Base-by-base conservation (phyloP, 2,329 filamentous ascomycete genomes). In the Exophiala lecanii-corni region DNA sequence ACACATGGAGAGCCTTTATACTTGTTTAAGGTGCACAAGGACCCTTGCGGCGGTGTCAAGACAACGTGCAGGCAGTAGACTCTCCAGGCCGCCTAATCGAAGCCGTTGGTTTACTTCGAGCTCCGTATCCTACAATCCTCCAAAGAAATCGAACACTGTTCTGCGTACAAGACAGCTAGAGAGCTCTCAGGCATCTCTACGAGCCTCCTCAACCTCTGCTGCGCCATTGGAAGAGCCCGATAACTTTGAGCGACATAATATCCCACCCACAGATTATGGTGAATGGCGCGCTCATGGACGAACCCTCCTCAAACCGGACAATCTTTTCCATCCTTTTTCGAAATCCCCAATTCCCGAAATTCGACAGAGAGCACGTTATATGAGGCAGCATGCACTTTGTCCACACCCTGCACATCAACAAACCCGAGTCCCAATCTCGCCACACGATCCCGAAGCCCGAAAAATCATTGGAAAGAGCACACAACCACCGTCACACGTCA, bases 261-360 rank as follows among this genome's bases (percentile, higher is more conserved):
- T 54, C 23, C 47, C 45, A 10, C 46, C 47, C 3, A 51, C 47
- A 5, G 46, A 54, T 19, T 56, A 56, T 40, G 54, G 54, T 35
- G 43, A 54, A 36, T 56, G 54, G 43, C 43, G 54, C 18, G 42
- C 54, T 12, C 50, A 50, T 45, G 41, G 50, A 54, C 58, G 59
- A 59, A 54, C 63, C 4, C 63, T 79, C 36, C 74, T 94, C 18
- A 73, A 72, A 51, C 75, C 81, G 38, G 81, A 94, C 67, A 84
- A 96, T 62, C 82, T 98, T 43, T 98, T 97, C 72, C 91, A 98
- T 66, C 81, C 87, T 7, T 94, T 92, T 64, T 86, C 87, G 25
- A 75, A 83, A 52, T 98, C 92, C 10, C 92, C 94, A 6, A 85
- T 91, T 31, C 84, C 87, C 28, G 84, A 86, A 49, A 96, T 98